Evolutionary conservation across 345 rosid genomes (phyloP).

Genomic region (Pistacia vera): DNA sequence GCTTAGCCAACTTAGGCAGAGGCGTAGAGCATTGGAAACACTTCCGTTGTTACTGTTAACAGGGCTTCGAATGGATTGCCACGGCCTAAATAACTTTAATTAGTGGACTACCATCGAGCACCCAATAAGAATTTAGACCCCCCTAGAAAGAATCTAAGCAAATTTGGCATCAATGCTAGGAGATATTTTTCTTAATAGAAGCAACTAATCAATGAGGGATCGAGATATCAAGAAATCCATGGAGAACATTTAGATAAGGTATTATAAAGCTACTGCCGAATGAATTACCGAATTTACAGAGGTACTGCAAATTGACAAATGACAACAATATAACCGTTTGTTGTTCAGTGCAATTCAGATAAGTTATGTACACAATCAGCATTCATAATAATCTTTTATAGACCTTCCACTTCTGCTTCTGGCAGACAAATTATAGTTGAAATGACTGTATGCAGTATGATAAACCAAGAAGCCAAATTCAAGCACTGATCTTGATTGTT

Average conservation of each 20-base stretch:
- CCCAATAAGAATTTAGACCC: no score
- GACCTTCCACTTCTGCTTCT: slow-evolving; percentile 10
- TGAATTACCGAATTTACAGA: slow-evolving; percentile 24
- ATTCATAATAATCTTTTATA: slow-evolving; percentile 12
- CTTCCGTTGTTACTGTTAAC: no score
- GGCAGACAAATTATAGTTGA: background rate
- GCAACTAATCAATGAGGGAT: no score
- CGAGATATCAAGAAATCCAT: background rate
- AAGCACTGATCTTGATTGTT: slow-evolving; percentile 7
- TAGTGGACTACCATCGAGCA: no score
- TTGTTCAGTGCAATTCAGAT: slow-evolving; percentile 17
- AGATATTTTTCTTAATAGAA: no score
- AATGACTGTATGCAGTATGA: slow-evolving; percentile 20
- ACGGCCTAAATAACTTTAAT: no score
- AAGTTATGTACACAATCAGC: slow-evolving; percentile 30
- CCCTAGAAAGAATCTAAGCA: no score
- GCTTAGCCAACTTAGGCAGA: no score
- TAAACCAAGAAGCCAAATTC: slow-evolving; percentile 14
- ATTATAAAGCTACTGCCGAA: slow-evolving; percentile 20
- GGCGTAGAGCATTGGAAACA: no score
- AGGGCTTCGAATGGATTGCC: no score
- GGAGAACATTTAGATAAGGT: background rate
- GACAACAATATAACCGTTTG: slow-evolving; percentile 10
- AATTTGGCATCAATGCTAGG: no score
- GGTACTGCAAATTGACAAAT: slow-evolving; percentile 1